Percentiles rank a stretch among this genome's conserved stretches.
Conservation (phyloP, 1,284 basidiomycete genomes). For the Papiliotrema terrestris region DNA sequence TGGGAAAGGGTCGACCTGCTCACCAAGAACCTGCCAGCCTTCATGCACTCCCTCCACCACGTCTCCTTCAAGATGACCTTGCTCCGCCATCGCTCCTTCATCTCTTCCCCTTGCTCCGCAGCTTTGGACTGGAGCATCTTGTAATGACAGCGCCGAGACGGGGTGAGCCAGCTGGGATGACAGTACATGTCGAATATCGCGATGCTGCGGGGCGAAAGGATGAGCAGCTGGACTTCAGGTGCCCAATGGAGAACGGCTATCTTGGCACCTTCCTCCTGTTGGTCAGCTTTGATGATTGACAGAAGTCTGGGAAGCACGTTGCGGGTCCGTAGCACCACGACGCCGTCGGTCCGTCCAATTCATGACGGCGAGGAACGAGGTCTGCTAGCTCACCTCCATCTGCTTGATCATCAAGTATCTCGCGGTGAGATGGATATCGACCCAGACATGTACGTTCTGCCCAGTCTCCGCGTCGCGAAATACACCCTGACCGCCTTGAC, state of each 20-base stretch:
- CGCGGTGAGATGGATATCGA: neutral
- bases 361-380: neutral
- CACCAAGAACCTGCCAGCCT: constrained; percentile 18
- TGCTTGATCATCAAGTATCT: neutral
- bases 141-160: neutral
- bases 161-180: constrained; percentile 24
- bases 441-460: neutral
- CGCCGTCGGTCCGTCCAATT: too few relatives aligned
- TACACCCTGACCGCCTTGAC: constrained; percentile 1
- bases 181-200: constrained; percentile 28
- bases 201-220: constrained; percentile 19
- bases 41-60: constrained; percentile 20
- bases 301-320: too few relatives aligned
- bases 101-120: neutral
- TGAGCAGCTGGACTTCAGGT: constrained; percentile 13
- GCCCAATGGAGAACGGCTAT: constrained; percentile 17
- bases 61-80: constrained; percentile 23
- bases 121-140: neutral
- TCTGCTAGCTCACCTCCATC: constrained; percentile 10
- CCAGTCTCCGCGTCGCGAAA: neutral
- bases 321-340: too few relatives aligned
- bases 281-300: neutral
- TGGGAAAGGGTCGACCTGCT: neutral
- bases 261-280: constrained; percentile 18
- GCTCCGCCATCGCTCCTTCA: constrained; percentile 16